A percentile compares a stretch with the other conserved stretches of the same genome.
phyloP scores from a whole-genome alignment of 2,329 filamentous ascomycete genomes.

The Thielaviopsis populi region DNA sequence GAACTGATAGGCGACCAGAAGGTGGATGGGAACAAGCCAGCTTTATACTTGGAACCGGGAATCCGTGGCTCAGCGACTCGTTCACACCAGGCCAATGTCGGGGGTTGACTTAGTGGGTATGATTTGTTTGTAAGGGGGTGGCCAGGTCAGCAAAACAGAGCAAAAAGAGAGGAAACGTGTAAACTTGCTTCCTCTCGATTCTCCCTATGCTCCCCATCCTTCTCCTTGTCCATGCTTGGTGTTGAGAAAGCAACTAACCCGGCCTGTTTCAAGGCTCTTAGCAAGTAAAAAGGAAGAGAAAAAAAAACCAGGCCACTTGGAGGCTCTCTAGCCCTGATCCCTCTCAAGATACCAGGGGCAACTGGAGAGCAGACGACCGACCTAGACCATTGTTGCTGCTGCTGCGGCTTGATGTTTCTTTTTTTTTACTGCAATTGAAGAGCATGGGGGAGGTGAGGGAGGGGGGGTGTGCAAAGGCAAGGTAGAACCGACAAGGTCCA shows the following conservation, averaged over 20 bases:
- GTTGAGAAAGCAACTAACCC: not conserved
- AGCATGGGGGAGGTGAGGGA: not conserved
- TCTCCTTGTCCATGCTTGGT: not conserved
- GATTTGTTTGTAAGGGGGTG: constrained; percentile 4
- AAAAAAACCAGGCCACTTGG: not conserved
- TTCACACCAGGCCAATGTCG: not conserved
- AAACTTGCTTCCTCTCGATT: constrained; percentile 6
- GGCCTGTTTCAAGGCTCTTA: not conserved
- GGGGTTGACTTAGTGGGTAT: constrained; percentile 1
- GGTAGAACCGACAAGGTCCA: not conserved
- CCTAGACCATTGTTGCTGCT: not conserved
- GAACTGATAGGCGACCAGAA: not conserved
- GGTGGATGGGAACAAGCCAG: constrained; percentile 13
- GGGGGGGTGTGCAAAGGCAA: not conserved
- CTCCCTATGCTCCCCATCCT: constrained; percentile 2
- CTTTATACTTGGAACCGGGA: constrained; percentile 8
- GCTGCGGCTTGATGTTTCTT: not conserved
- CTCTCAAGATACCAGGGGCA: constrained; percentile 5
- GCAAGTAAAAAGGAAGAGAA: not conserved
- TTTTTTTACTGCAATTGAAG: not conserved
- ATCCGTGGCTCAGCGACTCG: not conserved
- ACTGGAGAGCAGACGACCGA: not conserved
- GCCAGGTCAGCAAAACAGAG: not conserved
- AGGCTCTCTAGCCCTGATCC: constrained; percentile 6
- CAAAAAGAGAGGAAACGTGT: constrained; percentile 14